Evolutionary conservation across 2,329 filamentous ascomycete genomes (phyloP), one percentile per base, ranked within the genome.

Genomic region (Aspergillus neotritici): DNA sequence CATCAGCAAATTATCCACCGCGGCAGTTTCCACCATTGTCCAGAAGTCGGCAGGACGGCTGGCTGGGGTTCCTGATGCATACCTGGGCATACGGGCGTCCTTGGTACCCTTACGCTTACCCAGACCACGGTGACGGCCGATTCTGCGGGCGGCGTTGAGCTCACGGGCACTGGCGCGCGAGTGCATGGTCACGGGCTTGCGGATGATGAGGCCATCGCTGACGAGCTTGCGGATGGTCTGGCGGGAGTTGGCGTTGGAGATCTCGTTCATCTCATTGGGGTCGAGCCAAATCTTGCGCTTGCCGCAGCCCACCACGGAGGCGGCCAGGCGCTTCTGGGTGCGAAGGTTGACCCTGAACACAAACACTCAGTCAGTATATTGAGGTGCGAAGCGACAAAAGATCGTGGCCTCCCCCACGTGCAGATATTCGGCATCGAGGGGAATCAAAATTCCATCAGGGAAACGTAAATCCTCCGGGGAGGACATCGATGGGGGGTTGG

Each of bases 241-340:
- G 70, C 93, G 91, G 68, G 91, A 97, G 87, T 98, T 98, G 85
- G 93, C 93, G 77, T 96, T 97, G 80, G 87, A 89, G 80, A 98
- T 98, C 79, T 98, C 93, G 82, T 78, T 93, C 78, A 90, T 83
- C 82, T 98, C 93, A 75, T 94, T 97, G 76, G 93, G 93, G 78
- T 98, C 93, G 73, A 98, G 90, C 93, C 93, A 98, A 79, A 98
- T 94, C 87, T 98, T 98, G 84, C 91, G 87, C 87, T 98, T 85
- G 74, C 93, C 93, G 80, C 88, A 94, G 82, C 89, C 89, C 75
- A 95, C 87, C 75, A 98, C 93, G 77, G 91, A 87, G 71, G 93
- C 88, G 75, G 93, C 93, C 70, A 98, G 90, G 80, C 94, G 91
- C 86, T 98, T 98, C 84, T 98, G 94, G 76, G 93, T 97, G 77